Evolutionary conservation across 768 basidiomycete genomes (phyloP), one percentile per base, ranked within the genome.

Genomic region (Serendipita sp.): DNA sequence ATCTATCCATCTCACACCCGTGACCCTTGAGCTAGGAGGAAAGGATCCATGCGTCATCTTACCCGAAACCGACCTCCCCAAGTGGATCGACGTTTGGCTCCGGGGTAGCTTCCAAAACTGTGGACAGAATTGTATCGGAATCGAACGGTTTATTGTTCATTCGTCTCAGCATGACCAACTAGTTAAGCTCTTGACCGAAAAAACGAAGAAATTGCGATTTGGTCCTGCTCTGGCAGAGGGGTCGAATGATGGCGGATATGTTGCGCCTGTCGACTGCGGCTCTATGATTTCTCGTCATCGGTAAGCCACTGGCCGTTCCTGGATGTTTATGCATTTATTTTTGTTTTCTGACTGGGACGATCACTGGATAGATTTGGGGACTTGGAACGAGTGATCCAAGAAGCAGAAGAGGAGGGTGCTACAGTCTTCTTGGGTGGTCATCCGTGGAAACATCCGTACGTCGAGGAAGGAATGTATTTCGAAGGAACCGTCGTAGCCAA

Each of bases 121-220:
- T 62, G 94, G 94, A 23, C 95, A 97, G 76, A 97, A 97, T 70
- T 99, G 95, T 73, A 95, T 99, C 70, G 95, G 94, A 41, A 89
- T 94, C 67, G 95, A 99, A 73, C 83, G 93, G 1, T 81, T 98
- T 68, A 81, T 98, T 52, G 91, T 98, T 44, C 92, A 93, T 70
- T 71, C 76, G 0, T 79, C 79, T 0, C 86, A 91, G 70, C 88
- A 93, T 69, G 83, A 91, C 54, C 82, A 85, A 3, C 81, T 98
- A 58, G 81, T 85, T 68, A 76, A 78, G 2, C 79, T 84, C 23
- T 78, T 97, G 69, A 70, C 75, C 23, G 81, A 84, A n/a, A 81
- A 86, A 15, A 81, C 84, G 44, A 72, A 75, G 38, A 83, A 82
- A 69, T 77, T 97, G 60, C 86, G 91, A n/a, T 75, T 83, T 28